Evolutionary conservation across 345 rosid genomes (phyloP).

Genomic region (Psidium guajava): DNA sequence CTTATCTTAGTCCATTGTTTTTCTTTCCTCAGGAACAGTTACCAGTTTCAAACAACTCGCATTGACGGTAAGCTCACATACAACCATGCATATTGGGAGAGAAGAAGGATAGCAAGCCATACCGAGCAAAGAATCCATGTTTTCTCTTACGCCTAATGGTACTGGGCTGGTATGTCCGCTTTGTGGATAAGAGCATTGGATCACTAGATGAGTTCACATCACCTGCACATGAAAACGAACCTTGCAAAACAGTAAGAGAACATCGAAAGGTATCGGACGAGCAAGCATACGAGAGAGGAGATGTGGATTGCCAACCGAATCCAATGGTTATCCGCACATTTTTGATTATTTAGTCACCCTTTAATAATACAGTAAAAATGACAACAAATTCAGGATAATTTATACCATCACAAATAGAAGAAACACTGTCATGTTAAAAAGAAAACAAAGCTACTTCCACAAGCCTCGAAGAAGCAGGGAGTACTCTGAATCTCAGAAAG

Average conservation of each 20-base stretch:
- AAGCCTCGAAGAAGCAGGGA: neutral
- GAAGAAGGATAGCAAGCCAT: conserved; percentile 4
- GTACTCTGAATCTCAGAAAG: neutral
- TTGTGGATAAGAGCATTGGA: conserved; percentile 65
- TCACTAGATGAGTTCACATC: conserved; percentile 46
- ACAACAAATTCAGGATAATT: neutral
- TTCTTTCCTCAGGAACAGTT: neutral
- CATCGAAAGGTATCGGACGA: neutral
- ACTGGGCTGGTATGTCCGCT: conserved; percentile 92
- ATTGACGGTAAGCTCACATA: neutral
- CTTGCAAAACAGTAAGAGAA: neutral
- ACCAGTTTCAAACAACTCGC: neutral
- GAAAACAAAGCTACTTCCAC: neutral
- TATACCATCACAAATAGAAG: neutral
- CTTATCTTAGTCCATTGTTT: neutral
- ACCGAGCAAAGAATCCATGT: conserved; percentile 94
- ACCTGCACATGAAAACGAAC: conserved; percentile 17
- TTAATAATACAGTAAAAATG: neutral
- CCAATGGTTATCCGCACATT: neutral
- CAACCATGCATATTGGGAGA: neutral
- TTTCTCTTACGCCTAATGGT: conserved; percentile 71
- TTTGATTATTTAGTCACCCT: neutral
- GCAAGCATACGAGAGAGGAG: neutral
- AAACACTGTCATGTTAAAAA: neutral
- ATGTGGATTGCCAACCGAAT: neutral